Conservation (phyloP, 2,329 filamentous ascomycete genomes). For the Phialophora chinensis region DNA sequence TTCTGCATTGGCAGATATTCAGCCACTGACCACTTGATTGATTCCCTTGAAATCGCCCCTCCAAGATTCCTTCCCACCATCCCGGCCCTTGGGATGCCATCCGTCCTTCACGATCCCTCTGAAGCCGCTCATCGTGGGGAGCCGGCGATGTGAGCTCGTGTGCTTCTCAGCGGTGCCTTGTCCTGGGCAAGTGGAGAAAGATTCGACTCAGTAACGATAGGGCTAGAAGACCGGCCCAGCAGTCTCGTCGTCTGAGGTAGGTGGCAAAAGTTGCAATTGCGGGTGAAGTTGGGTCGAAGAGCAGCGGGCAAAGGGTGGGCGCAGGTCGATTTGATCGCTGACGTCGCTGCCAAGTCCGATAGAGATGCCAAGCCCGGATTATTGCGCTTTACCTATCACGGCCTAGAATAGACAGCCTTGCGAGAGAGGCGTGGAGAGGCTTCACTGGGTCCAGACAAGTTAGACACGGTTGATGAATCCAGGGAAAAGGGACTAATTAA, state of each 20-base stretch:
- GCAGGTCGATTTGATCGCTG: conserved; percentile 15
- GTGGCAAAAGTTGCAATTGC: background rate
- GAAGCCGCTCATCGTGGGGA: conserved; percentile 40
- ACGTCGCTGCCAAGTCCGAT: conserved; percentile 20
- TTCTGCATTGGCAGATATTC: background rate
- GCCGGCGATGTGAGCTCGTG: background rate
- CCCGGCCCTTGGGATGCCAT: conserved; percentile 61
- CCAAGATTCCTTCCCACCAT: conserved; percentile 61
- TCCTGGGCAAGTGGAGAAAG: background rate
- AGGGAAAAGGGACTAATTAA: conserved; percentile 16
- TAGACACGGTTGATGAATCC: background rate
- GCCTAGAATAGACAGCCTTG: background rate
- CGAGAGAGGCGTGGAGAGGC: background rate
- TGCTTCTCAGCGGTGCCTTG: conserved; percentile 2
- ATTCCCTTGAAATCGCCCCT: conserved; percentile 63
- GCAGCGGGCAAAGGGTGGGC: background rate
- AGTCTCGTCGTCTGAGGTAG: background rate
- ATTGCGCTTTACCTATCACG: background rate
- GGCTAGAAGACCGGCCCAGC: background rate
- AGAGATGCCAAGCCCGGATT: conserved; percentile 14
- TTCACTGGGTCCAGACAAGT: background rate
- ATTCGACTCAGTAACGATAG: background rate
- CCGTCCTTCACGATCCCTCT: conserved; percentile 57
- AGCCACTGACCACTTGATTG: conserved; percentile 59
- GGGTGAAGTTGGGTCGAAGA: background rate